These are phyloP conservation scores for Ophiocordyceps camponoti-saundersi DNA, from an alignment of 2,329 filamentous ascomycete species.

Conservation along the genomic window DNA sequence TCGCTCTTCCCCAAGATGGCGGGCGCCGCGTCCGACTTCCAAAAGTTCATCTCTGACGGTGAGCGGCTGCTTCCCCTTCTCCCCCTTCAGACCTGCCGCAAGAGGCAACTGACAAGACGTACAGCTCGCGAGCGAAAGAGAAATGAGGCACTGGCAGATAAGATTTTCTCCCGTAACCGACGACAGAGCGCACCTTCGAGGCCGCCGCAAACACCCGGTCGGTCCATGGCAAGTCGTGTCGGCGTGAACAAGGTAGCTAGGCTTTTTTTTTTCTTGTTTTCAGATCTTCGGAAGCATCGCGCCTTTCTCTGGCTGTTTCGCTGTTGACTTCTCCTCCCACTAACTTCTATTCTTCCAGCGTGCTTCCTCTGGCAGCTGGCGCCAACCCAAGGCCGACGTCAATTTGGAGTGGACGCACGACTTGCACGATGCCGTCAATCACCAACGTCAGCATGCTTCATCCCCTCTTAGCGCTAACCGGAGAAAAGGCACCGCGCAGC, in stretches of 20 bases:
- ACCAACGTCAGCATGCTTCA: slow-evolving; percentile 23
- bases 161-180: slow-evolving; percentile 50
- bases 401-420: slow-evolving; percentile 58
- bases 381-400: slow-evolving; percentile 30
- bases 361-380: slow-evolving; percentile 12
- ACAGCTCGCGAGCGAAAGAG: slow-evolving; percentile 51
- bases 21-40: slow-evolving; percentile 30
- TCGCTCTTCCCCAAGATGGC: slow-evolving; percentile 16
- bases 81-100: neutral
- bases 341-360: slow-evolving; percentile 6
- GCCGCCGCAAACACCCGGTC: slow-evolving; percentile 25
- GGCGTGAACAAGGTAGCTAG: slow-evolving; percentile 50
- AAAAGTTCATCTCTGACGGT: slow-evolving; percentile 39
- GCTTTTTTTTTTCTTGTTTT: neutral
- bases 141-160: slow-evolving; percentile 53
- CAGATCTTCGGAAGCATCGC: neutral
- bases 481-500: slow-evolving; percentile 11
- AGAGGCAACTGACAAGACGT: neutral
- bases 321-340: neutral
- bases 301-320: neutral
- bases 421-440: slow-evolving; percentile 34
- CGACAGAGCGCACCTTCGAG: slow-evolving; percentile 36
- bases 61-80: slow-evolving; percentile 4
- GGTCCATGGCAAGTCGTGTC: slow-evolving; percentile 53
- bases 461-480: slow-evolving; percentile 13